Evolutionary conservation across 495 filamentous ascomycete genomes (phyloP), one percentile per base, ranked within the genome.

Genomic region (Amorphotheca resinae): DNA sequence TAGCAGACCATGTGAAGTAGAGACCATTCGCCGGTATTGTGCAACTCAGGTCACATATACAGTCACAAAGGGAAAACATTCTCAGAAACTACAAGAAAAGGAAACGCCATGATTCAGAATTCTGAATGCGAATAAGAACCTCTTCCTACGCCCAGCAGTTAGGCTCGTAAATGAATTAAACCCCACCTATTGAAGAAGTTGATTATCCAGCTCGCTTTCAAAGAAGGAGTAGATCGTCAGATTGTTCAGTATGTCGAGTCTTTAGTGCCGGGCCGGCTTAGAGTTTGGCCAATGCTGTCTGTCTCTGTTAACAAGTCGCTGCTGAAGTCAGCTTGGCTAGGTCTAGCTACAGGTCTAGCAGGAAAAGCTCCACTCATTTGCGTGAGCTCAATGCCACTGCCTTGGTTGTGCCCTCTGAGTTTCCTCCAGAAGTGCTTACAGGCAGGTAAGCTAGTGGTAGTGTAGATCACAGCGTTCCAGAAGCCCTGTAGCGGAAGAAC

Each of bases 401-500:
- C 16, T n/a, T n/a, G 2, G 4, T 28, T 40, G 9, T 2, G 38
- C 6, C 14, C 20, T 26, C 22, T 26, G 23, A 40, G 5, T 1
- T 40, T n/a, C 1, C 5, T 20, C 51, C 51, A 54, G 21, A 50
- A 23, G 17, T 39, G 2, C 22, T 42, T 50, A 43, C 42, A 46
- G 7, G 69, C 68, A 25, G 58, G 58, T 64, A 64, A 69, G 11
- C 65, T 74, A 2, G 84, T 85, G 15, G 74, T 76, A 9, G 76
- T 58, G 60, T 93, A 94, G 42, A 94, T 85, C 40, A 85, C 55
- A 15, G 76, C 74, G 52, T 93, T 94, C 81, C 84, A 89, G 52
- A 91, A 87, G 1, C 87, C 87, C 54, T 93, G 87, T 0, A 87
- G 65, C 0, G 87, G 87, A 16, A 93, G 68, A 0, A 93, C 84